Percentiles rank a stretch among this genome's conserved stretches.
Conservation (phyloP, 805 yeast genomes). For the Starmerella roubikii region DNA sequence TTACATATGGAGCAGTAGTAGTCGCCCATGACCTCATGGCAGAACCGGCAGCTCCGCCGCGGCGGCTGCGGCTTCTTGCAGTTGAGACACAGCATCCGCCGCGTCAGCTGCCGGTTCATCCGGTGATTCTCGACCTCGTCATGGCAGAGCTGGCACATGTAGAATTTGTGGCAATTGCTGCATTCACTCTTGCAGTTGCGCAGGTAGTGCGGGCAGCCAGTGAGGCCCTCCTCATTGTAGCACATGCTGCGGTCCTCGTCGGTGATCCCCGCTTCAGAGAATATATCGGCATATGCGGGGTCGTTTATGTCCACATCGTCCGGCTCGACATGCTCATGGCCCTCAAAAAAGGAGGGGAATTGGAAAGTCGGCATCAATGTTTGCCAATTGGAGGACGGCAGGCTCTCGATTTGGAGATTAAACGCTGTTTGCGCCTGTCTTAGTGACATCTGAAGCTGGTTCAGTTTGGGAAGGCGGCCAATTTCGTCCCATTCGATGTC, state of each 20-base stretch:
- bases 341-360: conserved; percentile 9
- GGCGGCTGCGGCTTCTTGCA: conserved; percentile 70
- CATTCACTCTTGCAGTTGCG: conserved; percentile 77
- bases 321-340: conserved; percentile 2
- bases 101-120: conserved; percentile 44
- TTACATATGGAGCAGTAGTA: conserved; percentile 71
- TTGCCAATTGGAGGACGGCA: conserved; percentile 6
- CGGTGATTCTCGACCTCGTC: conserved; percentile 49
- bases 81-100: conserved; percentile 65
- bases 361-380: conserved; percentile 11
- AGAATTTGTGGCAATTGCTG: conserved; percentile 60
- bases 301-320: conserved; percentile 6
- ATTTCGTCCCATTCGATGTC: conserved; percentile 15
- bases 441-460: conserved; percentile 16
- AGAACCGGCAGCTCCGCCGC: conserved; percentile 49
- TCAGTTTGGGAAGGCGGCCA: conserved; percentile 16
- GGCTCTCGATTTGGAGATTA: background rate
- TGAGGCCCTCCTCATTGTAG: conserved; percentile 30
- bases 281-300: conserved; percentile 26
- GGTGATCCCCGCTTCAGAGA: conserved; percentile 22
- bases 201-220: conserved; percentile 77
- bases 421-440: conserved; percentile 11
- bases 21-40: conserved; percentile 53
- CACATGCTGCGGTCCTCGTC: conserved; percentile 28
- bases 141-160: conserved; percentile 74